A percentile compares a stretch with the other conserved stretches of the same genome.
Conservation (phyloP, 495 filamentous ascomycete species). For the Lepraria neglecta region DNA sequence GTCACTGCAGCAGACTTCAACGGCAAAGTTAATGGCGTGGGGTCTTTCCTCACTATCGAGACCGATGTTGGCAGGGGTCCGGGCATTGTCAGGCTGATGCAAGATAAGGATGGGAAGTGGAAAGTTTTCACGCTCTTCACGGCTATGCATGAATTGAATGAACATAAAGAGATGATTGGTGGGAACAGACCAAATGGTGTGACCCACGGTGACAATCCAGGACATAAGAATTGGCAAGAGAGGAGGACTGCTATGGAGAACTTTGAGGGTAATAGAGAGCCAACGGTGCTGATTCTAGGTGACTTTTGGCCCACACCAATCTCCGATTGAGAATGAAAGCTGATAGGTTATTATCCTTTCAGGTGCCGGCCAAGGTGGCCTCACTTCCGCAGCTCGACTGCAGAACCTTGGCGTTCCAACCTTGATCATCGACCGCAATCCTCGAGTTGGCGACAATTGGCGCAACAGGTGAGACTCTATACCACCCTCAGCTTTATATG, state of each 20-base stretch:
- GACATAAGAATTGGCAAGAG: conserved; percentile 60
- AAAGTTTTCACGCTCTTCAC: conserved; percentile 64
- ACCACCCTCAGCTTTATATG: too few relatives aligned
- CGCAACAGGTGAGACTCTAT: conserved; percentile 48
- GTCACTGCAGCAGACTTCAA: conserved; percentile 36
- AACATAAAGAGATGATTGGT: conserved; percentile 47
- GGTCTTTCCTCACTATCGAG: conserved; percentile 40
- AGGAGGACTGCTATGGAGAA: conserved; percentile 49
- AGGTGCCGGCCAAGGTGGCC: conserved; percentile 46
- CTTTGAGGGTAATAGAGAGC: conserved; percentile 49
- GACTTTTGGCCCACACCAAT: conserved; percentile 27
- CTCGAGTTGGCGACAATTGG: conserved; percentile 71
- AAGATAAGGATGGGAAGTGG: conserved; percentile 47
- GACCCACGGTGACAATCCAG: conserved; percentile 41
- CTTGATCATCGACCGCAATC: conserved; percentile 61
- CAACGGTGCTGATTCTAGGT: conserved; percentile 63
- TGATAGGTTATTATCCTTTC: not conserved
- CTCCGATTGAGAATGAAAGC: not conserved
- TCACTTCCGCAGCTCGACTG: conserved; percentile 62
- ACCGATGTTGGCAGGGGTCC: conserved; percentile 50
- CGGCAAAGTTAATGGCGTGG: conserved; percentile 38
- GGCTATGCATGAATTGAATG: conserved; percentile 46
- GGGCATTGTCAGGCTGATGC: conserved; percentile 51
- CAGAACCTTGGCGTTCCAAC: conserved; percentile 61
- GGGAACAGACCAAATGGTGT: conserved; percentile 46